phyloP scores from a whole-genome alignment of 306 rosid genomes.

The Citrullus amarus region DNA sequence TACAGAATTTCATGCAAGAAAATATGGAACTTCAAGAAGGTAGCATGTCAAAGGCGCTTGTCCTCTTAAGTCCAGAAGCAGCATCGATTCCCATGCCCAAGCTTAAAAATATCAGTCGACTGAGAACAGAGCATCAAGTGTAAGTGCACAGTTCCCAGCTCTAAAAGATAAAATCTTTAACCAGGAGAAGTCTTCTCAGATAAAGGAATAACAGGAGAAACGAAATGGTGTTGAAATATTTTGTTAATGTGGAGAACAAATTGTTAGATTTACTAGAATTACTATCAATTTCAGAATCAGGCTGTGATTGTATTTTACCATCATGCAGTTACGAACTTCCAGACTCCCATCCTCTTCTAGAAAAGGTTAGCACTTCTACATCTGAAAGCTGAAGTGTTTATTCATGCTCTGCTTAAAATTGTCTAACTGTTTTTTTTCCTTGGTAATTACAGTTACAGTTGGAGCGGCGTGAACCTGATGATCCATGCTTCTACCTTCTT shows the following conservation, averaged over 20 bases:
- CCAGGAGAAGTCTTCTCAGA: neutral
- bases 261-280: neutral
- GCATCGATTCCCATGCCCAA: conserved; percentile 15
- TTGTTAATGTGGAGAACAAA: neutral
- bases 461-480: conserved; percentile 50
- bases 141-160: conserved; percentile 27
- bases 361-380: conserved; percentile 40
- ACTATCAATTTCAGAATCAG: neutral
- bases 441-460: conserved; percentile 23
- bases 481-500: conserved; percentile 65
- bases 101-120: conserved; percentile 37
- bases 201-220: neutral
- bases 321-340: conserved; percentile 66
- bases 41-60: conserved; percentile 24
- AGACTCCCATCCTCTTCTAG: conserved; percentile 55
- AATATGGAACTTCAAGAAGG: neutral
- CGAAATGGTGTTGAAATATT: neutral
- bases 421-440: neutral
- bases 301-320: conserved; percentile 19
- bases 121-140: conserved; percentile 52
- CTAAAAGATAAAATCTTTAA: conserved; percentile 1
- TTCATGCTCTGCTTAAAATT: neutral
- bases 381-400: neutral
- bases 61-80: conserved; percentile 9
- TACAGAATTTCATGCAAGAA: conserved; percentile 9